These are phyloP conservation scores for Hypomyces perniciosus DNA, from an alignment of 2,329 filamentous ascomycete genomes.

Conservation along the genomic window DNA sequence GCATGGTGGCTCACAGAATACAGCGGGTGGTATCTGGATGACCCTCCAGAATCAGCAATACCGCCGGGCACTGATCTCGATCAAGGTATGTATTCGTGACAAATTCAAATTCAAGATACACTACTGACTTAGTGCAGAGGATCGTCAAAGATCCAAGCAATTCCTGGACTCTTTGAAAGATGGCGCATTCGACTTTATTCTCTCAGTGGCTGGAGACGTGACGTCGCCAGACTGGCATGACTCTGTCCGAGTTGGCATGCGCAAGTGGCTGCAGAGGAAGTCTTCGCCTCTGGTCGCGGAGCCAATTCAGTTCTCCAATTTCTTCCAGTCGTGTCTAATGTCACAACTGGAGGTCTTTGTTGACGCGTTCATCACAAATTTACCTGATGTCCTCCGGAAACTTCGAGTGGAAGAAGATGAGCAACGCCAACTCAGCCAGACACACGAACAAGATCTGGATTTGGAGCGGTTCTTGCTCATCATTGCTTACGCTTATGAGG, in stretches of 20 bases:
- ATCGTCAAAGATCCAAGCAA: conserved; percentile 62
- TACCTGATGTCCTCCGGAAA: conserved; percentile 84
- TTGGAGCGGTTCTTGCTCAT: conserved; percentile 88
- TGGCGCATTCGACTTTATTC: conserved; percentile 85
- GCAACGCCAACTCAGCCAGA: conserved; percentile 63
- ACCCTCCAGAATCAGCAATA: conserved; percentile 53
- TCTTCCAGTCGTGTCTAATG: conserved; percentile 69
- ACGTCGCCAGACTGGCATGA: conserved; percentile 82
- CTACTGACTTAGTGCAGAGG: conserved; percentile 45
- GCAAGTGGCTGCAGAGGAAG: conserved; percentile 77
- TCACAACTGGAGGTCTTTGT: conserved; percentile 79
- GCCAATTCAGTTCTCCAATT: conserved; percentile 59
- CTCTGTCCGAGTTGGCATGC: conserved; percentile 73
- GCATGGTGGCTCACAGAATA: conserved; percentile 92
- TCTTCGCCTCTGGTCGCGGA: conserved; percentile 64
- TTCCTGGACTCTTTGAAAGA: conserved; percentile 78
- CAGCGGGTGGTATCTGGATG: conserved; percentile 80
- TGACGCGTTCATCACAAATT: conserved; percentile 89
- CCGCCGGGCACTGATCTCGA: conserved; percentile 57
- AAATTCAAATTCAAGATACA: not conserved
- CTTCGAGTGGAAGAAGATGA: conserved; percentile 86
- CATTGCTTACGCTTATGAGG: conserved; percentile 86
- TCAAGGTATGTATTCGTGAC: conserved; percentile 35
- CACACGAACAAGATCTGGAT: conserved; percentile 62
- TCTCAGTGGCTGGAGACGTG: conserved; percentile 77